A percentile compares a stretch with the other conserved stretches of the same genome.
Conservation (phyloP, 164 flowering plant genomes). For the Cinnamomum micranthum region DNA sequence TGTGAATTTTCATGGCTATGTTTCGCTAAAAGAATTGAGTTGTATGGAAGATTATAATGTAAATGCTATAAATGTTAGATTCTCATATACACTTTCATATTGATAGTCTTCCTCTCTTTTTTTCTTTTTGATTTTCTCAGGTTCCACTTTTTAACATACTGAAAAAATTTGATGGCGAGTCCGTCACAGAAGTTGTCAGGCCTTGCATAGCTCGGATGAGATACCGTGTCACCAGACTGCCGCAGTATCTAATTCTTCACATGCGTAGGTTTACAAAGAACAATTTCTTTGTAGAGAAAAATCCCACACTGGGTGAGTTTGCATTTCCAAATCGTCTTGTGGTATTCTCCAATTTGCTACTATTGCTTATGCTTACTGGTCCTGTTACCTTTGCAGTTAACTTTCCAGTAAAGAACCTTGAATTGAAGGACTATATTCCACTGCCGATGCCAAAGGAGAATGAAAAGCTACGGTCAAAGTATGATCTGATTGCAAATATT, state of each 20-base stretch:
- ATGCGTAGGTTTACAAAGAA: constrained; percentile 97
- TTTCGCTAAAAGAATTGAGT: too few relatives aligned
- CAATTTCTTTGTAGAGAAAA: constrained; percentile 91
- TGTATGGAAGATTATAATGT: too few relatives aligned
- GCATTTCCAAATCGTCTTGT: background rate
- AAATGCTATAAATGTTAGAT: too few relatives aligned
- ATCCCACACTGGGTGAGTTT: constrained; percentile 90
- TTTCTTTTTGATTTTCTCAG: constrained; percentile 26
- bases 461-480: constrained; percentile 68
- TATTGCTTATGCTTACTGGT: constrained; percentile 2
- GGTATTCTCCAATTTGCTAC: background rate
- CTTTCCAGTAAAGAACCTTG: constrained; percentile 95
- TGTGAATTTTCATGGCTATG: too few relatives aligned
- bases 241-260: constrained; percentile 86
- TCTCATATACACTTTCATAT: background rate
- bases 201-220: constrained; percentile 93
- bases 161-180: constrained; percentile 96
- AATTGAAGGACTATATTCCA: constrained; percentile 94
- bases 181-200: constrained; percentile 89
- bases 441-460: constrained; percentile 60
- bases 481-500: constrained; percentile 90
- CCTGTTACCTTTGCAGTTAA: constrained; percentile 50
- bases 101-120: background rate
- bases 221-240: constrained; percentile 83
- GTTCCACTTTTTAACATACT: constrained; percentile 89